Percentiles rank a stretch among this genome's conserved stretches.
These are phyloP conservation scores for Kodamaea kaohsiungensis DNA, from an alignment of 805 yeast species.

Conservation along the genomic window DNA sequence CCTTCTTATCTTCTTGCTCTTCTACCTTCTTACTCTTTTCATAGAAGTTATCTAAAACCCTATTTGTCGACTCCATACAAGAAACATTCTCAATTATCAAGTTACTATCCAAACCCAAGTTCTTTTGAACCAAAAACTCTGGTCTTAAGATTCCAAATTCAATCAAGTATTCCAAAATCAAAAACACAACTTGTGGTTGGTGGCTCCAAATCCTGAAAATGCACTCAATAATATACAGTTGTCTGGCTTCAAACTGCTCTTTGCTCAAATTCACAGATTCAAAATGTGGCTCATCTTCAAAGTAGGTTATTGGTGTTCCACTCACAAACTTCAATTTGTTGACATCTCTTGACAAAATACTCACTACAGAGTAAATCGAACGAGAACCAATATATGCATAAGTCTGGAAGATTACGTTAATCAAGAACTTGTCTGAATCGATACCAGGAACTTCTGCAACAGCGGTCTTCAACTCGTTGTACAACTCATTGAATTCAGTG, in stretches of 20 bases:
- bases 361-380: constrained; percentile 61
- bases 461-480: constrained; percentile 29
- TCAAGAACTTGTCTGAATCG: constrained; percentile 38
- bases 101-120: constrained; percentile 28
- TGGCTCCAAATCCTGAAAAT: constrained; percentile 45
- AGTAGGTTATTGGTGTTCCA: constrained; percentile 32
- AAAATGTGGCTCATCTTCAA: constrained; percentile 35
- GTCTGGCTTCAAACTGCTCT: constrained; percentile 29
- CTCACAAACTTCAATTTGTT: constrained; percentile 39
- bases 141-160: constrained; percentile 38
- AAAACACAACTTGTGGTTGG: constrained; percentile 46
- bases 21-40: constrained; percentile 13
- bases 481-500: constrained; percentile 35
- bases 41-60: constrained; percentile 28
- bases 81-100: constrained; percentile 42
- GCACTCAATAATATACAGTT: constrained; percentile 39
- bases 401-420: constrained; percentile 66
- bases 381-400: constrained; percentile 84
- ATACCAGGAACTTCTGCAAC: constrained; percentile 18
- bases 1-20: constrained; percentile 5
- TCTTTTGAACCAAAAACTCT: constrained; percentile 26
- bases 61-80: constrained; percentile 43
- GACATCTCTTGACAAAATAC: constrained; percentile 41
- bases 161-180: constrained; percentile 43
- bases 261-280: constrained; percentile 25